Evolutionary conservation across 768 basidiomycete species (phyloP), one percentile per base, ranked within the genome.

Genomic region (Amanita molliuscula): DNA sequence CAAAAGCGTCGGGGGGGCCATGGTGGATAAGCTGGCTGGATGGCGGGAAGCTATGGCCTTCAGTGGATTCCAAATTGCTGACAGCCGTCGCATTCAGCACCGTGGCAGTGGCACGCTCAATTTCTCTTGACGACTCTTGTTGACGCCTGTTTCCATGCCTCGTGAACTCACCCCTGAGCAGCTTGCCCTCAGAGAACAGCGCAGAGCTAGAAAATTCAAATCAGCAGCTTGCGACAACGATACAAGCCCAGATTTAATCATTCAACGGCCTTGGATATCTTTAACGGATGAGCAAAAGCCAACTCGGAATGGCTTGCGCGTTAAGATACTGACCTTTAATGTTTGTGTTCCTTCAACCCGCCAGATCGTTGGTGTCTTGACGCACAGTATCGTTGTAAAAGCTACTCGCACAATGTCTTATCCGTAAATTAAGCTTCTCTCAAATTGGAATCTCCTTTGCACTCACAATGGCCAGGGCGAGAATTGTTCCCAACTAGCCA

Each of bases 401-500:
- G 87, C 63, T 89, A 43, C 74, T 91, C 23, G 88, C 88, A 0
- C 88, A 90, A 63, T 78, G 74, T 56, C 72, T 92, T 51, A 78
- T 91, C 58, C 81, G 89, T 89, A 66, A 67, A 86, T 79, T 34
- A 44, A 13, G 20, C 36, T 7, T 44, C 13, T 5, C 34, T 33
- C 28, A 44, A 15, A 6, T 13, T 18, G 13, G 34, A 21, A 21
- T 41, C 31, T 15, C 11, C 11, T 37, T 43, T 16, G 3, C 54
- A 34, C 23, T 25, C 29, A 44, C 13, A 6, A 26, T 10, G 45
- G 4, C 15, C 18, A 90, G 88, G 88, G 37, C 77, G 89, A 29
- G 80, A 87, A 38, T 68, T 92, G 48, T 91, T 92, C 58, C 89
- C 90, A 1, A 80, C 74, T n/a, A 88, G 87, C 56, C 79, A 88